A percentile compares a stretch with the other conserved stretches of the same genome.
Conservation (phyloP, 306 rosid genomes). For the Fragaria iinumae region DNA sequence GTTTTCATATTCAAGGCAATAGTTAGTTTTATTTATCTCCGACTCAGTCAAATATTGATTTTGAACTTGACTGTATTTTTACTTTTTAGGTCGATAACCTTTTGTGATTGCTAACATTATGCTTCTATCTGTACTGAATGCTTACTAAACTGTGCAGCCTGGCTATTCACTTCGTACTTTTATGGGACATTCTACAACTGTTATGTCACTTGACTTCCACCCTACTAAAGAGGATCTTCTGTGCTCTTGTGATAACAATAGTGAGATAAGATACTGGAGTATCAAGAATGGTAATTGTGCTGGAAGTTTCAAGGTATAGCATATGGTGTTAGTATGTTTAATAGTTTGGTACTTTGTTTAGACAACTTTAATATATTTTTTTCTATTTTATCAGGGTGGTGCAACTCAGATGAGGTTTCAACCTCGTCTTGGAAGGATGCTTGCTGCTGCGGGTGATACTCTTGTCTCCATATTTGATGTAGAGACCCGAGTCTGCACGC, state of each 20-base stretch:
- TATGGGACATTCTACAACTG: constrained; percentile 62
- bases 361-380: constrained; percentile 1
- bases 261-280: constrained; percentile 84
- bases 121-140: constrained; percentile 21
- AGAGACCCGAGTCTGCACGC: constrained; percentile 51
- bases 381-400: constrained; percentile 55
- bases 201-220: constrained; percentile 79
- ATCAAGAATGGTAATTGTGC: constrained; percentile 63
- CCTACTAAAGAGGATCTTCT: constrained; percentile 70
- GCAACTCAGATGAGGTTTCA: constrained; percentile 79
- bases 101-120: constrained; percentile 5
- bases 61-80: neutral
- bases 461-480: constrained; percentile 54
- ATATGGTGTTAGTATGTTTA: neutral
- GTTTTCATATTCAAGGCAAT: neutral
- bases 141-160: constrained; percentile 50
- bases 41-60: neutral
- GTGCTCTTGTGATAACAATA: constrained; percentile 64
- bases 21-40: neutral
- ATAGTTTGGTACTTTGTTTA: neutral
- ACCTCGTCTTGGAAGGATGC: constrained; percentile 63
- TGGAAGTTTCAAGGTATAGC: constrained; percentile 62
- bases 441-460: constrained; percentile 65
- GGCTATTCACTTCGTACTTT: constrained; percentile 65
- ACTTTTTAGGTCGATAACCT: neutral